Conservation (phyloP, 2,329 filamentous ascomycete species). For the Scedosporium aurantiacum region DNA sequence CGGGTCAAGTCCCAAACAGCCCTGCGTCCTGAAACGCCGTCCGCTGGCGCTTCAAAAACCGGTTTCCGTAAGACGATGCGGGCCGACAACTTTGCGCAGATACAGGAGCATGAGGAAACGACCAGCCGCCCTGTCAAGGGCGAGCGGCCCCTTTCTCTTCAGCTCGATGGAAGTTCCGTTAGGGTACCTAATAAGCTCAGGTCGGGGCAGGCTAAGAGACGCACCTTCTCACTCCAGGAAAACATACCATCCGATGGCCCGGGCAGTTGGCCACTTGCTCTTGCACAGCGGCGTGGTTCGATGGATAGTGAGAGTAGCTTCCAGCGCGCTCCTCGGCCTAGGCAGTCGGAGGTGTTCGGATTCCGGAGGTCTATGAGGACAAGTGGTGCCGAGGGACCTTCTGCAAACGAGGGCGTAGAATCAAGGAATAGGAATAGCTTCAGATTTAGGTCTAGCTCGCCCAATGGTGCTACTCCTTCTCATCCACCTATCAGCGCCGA, state of each 20-base stretch:
- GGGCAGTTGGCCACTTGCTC: not conserved
- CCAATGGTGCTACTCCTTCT: constrained; percentile 30
- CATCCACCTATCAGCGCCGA: constrained; percentile 25
- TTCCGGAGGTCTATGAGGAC: constrained; percentile 68
- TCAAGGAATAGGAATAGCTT: constrained; percentile 27
- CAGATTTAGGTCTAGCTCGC: constrained; percentile 61
- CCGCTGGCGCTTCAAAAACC: not conserved
- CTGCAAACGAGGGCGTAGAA: not conserved
- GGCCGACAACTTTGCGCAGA: not conserved
- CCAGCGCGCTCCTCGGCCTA: constrained; percentile 44
- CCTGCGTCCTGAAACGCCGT: not conserved
- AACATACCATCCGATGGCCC: not conserved
- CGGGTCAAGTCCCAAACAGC: not conserved
- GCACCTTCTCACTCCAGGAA: not conserved
- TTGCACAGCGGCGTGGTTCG: constrained; percentile 8
- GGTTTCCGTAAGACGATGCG: constrained; percentile 18
- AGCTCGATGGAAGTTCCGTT: not conserved
- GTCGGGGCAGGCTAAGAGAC: not conserved
- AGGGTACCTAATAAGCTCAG: not conserved
- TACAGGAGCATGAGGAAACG: not conserved
- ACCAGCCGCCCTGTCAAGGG: not conserved
- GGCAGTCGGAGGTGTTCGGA: constrained; percentile 35
- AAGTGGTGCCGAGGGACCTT: constrained; percentile 16
- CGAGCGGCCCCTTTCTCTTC: not conserved
- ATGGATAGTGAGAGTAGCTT: constrained; percentile 58